Evolutionary conservation across 2,329 filamentous ascomycete species (phyloP), one percentile per base, ranked within the genome.

Genomic region (Tolypocladium sp.): DNA sequence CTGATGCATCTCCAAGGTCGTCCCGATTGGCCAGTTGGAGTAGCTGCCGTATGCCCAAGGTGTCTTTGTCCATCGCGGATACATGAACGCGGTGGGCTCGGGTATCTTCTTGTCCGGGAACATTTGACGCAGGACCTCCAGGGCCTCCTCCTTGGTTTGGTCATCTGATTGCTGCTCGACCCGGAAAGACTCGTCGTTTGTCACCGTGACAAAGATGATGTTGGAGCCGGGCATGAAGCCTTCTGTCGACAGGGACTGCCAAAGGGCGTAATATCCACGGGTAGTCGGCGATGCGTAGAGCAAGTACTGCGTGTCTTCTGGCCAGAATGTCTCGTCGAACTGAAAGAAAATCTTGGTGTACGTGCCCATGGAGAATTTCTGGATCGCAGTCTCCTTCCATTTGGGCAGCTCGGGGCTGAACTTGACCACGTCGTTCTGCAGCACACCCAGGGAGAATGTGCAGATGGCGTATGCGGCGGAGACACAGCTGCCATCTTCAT

Each of bases 261-360:
- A 90, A 9, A 88, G 73, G 0, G 87, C 83, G 41, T 72, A 80
- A 60, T 77, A 75, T 0, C 77, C 77, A 1, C 77, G 72, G 22
- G 66, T 66, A 0, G 69, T 68, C 3, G 75, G 70, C 30, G 78
- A 77, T 0, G 77, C 77, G 57, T 79, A 79, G 0, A 80, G 67
- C 59, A 79, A 76, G 63, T 70, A 80, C 63, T 80, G 70, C 0
- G 68, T 73, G 20, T 76, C 70, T 0, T 71, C 66, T 0, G 64
- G 74, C 87, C 87, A 90, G 70, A 90, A 90, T 0, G 83, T 81
- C 58, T 85, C 75, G 61, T 85, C 76, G 71, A 89, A 90, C 62
- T 89, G 86, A 61, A 87, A 73, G 71, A 90, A 90, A 61, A 90
- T 82, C 68, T 90, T 90, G 57, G 86, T 90, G 71, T 89, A 90